Evolutionary conservation across 2,329 filamentous ascomycete species (phyloP), one percentile per base, ranked within the genome.

Genomic region (Lasiodiplodia hormozganensis): DNA sequence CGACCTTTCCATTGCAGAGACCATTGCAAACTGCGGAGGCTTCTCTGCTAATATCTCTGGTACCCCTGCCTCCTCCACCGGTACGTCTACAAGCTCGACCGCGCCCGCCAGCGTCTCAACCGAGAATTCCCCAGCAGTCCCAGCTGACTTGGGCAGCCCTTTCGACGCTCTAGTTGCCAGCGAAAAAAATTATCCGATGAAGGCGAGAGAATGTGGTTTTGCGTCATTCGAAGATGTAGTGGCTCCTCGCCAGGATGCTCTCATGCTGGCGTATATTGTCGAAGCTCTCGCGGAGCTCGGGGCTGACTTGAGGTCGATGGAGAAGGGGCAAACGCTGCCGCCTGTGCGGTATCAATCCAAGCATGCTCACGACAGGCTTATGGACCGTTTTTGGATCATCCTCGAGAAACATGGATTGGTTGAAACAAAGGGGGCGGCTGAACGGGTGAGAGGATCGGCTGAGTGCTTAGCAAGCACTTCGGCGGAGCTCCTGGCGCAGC

Each of bases 131-230:
- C 8, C 36, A 12, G 38, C 38, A 18, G 38, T 43, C 7, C 38
- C 38, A 18, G 38, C 38, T 43, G 38, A 43, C 38, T 43, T 43
- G 38, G 38, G 38, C 38, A 43, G 38, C 14, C 38, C 38, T 4
- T 43, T 43, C 38, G 38, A 43, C 14, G 36, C 31, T 49, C 25
- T 64, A n/a, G 66, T 70, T 52, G 25, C 66, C 52, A 67, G 60
- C 25, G 68, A 69, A 10, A 43, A 57, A 23, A 23, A 47, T 31
- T 7, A 36, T 64, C 4, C 64, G 12, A n/a, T 12, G 2, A 53
- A 53, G 14, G 51, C 51, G 14, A 4, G 2, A 28, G 25, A 53
- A 53, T 18, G 25, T 7, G 25, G 25, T 10, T 53, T 53, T 7
- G 23, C 3, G 11, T 5, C 14, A 3, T 53, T 28, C 51, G 23